A percentile compares a stretch with the other conserved stretches of the same genome.
Evolutionary conservation across 129 eudicot genomes (phyloP).

Genomic region (Escallonia rubra): DNA sequence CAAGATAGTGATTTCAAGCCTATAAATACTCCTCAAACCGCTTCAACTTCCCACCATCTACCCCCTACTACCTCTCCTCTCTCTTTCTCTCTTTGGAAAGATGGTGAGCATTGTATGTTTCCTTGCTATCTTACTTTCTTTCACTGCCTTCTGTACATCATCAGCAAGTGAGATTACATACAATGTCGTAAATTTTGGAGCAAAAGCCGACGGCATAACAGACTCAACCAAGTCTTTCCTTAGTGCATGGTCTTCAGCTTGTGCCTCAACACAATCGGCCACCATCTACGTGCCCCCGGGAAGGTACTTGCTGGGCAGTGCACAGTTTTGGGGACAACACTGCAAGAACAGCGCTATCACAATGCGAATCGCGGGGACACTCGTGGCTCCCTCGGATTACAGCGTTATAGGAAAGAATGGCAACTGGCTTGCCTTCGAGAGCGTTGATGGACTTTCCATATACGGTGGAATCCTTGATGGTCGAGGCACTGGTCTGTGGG

Average conservation of each 20-base stretch:
- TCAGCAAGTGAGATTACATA: no score
- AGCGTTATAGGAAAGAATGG: not conserved
- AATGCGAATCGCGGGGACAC: not conserved
- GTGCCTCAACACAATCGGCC: not conserved
- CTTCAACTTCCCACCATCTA: no score
- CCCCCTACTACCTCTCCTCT: no score
- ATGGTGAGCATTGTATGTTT: no score
- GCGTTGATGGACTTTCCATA: no score
- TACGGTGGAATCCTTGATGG: no score
- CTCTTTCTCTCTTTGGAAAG: no score
- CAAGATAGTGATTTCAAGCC: no score
- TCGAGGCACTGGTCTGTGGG: no score
- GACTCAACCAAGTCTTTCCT: not conserved
- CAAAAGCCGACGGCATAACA: not conserved
- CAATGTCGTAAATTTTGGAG: not conserved
- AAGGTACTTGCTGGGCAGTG: conserved; percentile 5
- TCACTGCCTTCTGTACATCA: no score
- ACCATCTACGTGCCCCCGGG: conserved; percentile 18
- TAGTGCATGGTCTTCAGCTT: conserved; percentile 1
- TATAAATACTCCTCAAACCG: no score
- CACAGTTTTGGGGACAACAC: not conserved
- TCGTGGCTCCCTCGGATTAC: conserved; percentile 10
- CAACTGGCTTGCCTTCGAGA: not conserved
- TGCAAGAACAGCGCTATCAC: not conserved
- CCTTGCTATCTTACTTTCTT: no score